Evolutionary conservation across 1,284 basidiomycete species (phyloP), one percentile per base, ranked within the genome.

Genomic region (Sanghuangporus weigelae): DNA sequence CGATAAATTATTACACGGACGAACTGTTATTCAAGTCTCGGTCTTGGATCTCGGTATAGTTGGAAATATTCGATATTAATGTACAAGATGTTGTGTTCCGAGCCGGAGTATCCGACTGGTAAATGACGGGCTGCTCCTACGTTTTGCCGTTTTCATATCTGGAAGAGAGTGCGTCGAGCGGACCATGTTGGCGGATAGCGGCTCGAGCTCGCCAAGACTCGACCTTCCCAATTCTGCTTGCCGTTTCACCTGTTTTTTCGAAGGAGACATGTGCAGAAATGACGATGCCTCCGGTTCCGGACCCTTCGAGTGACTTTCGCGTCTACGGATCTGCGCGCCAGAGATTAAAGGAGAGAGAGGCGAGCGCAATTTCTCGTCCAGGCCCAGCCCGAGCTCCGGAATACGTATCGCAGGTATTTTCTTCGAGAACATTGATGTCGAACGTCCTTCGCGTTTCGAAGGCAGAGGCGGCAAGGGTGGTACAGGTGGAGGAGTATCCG

Each of bases 101-200:
- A 65, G 35, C 35, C 60, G 58, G 26, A 65, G 31, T 38, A 62
- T 8, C 8, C 63, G 51, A 31, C 55, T 42, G 36, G 63, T 38
- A 53, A 65, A 58, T 1, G 60, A 58, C 8, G 50, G 23, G 58
- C 46, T 60, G 46, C 63, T 62, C n/a, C 63, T 54, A 7, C 63
- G 59, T 40, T 62, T 62, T 40, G 60, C 48, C 39, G 54, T 21
- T 53, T 65, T 65, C 19, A 65, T 62, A 35, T 65, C 60, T 3
- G 63, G 63, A 11, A 65, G 63, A 7, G 63, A 65, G 31, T 62
- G 63, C 36, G 63, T 55, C 31, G 59, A 14, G 16, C 63, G 63
- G 14, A 65, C 42, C 19, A 38, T 57, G 40, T 59, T n/a, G 19
- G 48, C 44, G 2, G 44, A 14, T 19, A 59, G 39, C 35, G 57